A percentile compares a stretch with the other conserved stretches of the same genome.
Conservation (phyloP, 169 alveolate species). For the Perkinsus chesapeaki region DNA sequence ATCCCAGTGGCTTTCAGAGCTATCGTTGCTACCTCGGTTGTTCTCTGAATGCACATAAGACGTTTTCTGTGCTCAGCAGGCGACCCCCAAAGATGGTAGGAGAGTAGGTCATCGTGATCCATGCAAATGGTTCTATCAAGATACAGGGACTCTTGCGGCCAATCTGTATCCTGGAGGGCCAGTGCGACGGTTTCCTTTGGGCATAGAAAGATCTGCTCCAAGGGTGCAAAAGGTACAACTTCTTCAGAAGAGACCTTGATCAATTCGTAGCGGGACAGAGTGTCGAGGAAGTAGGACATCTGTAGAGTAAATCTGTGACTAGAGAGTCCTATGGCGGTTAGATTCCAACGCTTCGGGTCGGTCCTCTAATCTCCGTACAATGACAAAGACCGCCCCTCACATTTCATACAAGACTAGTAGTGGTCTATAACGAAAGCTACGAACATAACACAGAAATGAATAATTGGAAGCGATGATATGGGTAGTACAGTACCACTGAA, state of each 20-base stretch:
- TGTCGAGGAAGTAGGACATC: no score
- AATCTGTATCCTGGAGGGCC: not conserved
- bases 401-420: no score
- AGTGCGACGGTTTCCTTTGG: not conserved
- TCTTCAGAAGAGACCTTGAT: not conserved
- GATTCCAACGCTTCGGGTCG: no score
- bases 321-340: no score
- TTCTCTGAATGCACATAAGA: not conserved
- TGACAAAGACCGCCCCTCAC: no score
- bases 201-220: not conserved
- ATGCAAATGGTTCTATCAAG: not conserved
- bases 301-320: no score
- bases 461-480: no score
- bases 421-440: no score
- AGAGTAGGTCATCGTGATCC: not conserved
- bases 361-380: no score
- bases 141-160: not conserved
- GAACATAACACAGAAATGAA: no score
- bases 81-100: not conserved
- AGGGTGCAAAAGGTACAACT: not conserved
- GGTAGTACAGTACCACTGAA: no score
- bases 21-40: not conserved
- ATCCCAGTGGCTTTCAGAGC: not conserved
- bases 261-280: no score
- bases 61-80: not conserved